phyloP scores from a whole-genome alignment of 2,329 filamentous ascomycete genomes.

The Clonostachys rosea region DNA sequence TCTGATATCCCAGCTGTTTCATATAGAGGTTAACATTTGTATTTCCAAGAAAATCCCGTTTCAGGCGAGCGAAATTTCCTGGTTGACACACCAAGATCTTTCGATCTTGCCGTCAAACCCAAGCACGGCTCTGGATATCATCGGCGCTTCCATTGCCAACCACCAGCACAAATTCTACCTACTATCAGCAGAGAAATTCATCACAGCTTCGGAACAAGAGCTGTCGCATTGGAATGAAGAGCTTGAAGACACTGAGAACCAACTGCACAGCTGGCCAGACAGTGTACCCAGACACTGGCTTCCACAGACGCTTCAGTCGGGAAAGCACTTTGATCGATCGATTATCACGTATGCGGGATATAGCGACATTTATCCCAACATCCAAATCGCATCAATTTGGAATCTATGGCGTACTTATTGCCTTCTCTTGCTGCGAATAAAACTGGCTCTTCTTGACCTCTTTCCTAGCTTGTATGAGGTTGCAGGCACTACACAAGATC shows the following conservation, averaged over 20 bases:
- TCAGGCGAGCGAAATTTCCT: neutral
- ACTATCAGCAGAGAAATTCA: neutral
- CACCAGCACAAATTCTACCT: neutral
- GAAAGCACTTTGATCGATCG: neutral
- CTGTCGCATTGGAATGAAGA: constrained; percentile 4
- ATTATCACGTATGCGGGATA: constrained; percentile 4
- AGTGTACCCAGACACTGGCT: constrained; percentile 6
- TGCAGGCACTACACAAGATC: neutral
- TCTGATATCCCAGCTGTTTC: constrained; percentile 5
- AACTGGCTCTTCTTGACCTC: constrained; percentile 4
- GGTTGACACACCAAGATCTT: constrained; percentile 3
- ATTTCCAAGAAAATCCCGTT: constrained; percentile 1
- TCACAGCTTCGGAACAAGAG: neutral
- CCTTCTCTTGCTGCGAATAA: constrained; percentile 7
- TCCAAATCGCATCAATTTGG: constrained; percentile 11
- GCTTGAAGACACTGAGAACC: constrained; percentile 4
- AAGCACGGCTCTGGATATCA: constrained; percentile 7
- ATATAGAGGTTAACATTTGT: constrained; percentile 8
- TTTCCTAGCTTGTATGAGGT: neutral
- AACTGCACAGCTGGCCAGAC: constrained; percentile 7
- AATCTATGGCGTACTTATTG: constrained; percentile 9
- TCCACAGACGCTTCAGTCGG: constrained; percentile 1
- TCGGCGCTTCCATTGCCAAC: constrained; percentile 7
- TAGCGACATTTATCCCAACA: constrained; percentile 9
- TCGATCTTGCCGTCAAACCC: constrained; percentile 6